Base-by-base conservation (phyloP, 139 green algal species). In the Tetradesmus obliquus region DNA sequence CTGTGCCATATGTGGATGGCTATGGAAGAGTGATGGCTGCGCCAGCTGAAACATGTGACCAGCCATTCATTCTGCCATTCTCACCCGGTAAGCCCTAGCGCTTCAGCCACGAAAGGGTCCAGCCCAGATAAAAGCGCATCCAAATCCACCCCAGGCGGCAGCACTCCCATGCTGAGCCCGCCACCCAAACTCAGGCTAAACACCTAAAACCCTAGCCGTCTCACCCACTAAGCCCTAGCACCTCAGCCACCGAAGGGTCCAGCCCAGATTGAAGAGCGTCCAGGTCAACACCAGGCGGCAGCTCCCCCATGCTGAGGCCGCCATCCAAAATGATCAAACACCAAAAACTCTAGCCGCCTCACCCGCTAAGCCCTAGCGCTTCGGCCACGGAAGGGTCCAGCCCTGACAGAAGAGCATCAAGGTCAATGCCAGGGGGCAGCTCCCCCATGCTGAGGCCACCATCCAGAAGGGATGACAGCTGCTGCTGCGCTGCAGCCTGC, bases 361-460 rank as follows among this genome's bases (percentile, higher is more conserved):
- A 82, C 74, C 74, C 22, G 19, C 45, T 60, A 1, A 89, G 62
- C 1, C 84, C 84, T 51, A 89, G 45, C 51, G 88, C 79, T 45
- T 87, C 72, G 4, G 88, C 93, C 13, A 74, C 83, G 69, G 74
- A 90, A 55, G 84, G 85, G 2, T 51, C 79, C 3, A 91, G 55
- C 2, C 79, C 82, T 0, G 57, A 58, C 72, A 96, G 88, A 5
- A 86, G 71, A 57, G 71, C 80, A 1, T 96, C 94, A 69, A 96
- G 69, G 66, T 94, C 92, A 55, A 91, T 79, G 13, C 91, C 92
- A 0, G 79, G n/a, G 0, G 91, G 90, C 88, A 96, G 88, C 92
- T 96, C 95, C 2, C 95, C 95, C 92, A 97, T 90, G 85, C 94
- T 96, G 53, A 96, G 91, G 84, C 95, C 93, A 53, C 80, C 80